A percentile compares a stretch with the other conserved stretches of the same genome.
Evolutionary conservation across 176 grass and related monocot species (phyloP).

Genomic region (Canna indica): DNA sequence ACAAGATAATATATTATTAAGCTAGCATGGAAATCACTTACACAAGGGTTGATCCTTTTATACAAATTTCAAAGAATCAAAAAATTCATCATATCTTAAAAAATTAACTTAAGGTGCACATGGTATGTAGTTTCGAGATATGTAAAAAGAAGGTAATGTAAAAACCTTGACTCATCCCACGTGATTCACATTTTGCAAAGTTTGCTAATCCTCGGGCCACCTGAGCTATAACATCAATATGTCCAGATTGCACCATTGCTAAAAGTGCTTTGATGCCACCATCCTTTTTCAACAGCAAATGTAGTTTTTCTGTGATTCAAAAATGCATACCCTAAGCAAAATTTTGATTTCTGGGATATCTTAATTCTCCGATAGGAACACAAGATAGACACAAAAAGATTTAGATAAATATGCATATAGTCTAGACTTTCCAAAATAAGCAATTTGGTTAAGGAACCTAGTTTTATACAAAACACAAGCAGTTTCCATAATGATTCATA

Average conservation of each 20-base stretch:
- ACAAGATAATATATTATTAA: too few species aligned
- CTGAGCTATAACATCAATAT: slow-evolving; percentile 81
- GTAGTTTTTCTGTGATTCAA: slow-evolving; percentile 53
- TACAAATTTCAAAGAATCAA: neutral
- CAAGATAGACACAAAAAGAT: too few species aligned
- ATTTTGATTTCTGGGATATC: neutral
- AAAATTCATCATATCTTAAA: neutral
- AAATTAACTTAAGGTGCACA: neutral
- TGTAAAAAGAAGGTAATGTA: neutral
- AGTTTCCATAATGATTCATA: too few species aligned
- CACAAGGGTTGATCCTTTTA: neutral
- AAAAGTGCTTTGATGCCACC: slow-evolving; percentile 80
- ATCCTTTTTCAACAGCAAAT: slow-evolving; percentile 66
- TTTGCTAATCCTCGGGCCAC: slow-evolving; percentile 93
- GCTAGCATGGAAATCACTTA: too few species aligned
- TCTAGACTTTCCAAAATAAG: too few species aligned
- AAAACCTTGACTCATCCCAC: slow-evolving; percentile 69
- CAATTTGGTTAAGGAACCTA: too few species aligned
- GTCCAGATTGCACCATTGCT: slow-evolving; percentile 49
- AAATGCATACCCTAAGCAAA: neutral
- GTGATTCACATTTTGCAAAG: slow-evolving; percentile 97
- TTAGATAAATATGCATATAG: too few species aligned
- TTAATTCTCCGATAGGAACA: too few species aligned
- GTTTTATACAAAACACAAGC: too few species aligned
- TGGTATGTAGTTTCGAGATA: neutral